Evolutionary conservation across 208 protist species (phyloP).

Genomic region (Wallacemonas sp.): DNA sequence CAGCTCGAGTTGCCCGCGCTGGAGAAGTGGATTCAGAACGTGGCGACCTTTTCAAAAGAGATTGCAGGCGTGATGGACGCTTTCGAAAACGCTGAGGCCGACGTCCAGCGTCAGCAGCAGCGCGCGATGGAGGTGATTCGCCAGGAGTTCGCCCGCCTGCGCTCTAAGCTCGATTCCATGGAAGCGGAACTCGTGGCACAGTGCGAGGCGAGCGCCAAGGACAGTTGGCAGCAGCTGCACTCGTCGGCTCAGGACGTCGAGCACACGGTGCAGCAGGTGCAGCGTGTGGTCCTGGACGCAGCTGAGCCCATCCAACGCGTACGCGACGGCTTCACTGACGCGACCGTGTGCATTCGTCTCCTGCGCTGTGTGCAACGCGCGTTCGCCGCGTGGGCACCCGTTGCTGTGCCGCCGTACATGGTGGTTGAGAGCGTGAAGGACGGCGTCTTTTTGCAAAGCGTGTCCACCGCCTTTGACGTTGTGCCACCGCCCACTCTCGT

Average conservation of each 20-base stretch:
- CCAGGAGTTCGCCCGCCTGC: constrained; percentile 40
- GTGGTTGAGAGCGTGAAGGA: constrained; percentile 22
- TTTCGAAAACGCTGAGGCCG: constrained; percentile 47
- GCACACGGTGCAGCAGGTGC: constrained; percentile 42
- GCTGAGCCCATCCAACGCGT: constrained; percentile 39
- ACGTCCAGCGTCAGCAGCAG: constrained; percentile 35
- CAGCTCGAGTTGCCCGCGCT: constrained; percentile 41
- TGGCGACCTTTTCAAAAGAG: constrained; percentile 57
- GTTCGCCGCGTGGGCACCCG: constrained; percentile 49
- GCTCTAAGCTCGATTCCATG: constrained; percentile 34
- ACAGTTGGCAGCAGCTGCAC: constrained; percentile 26
- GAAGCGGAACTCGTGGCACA: constrained; percentile 44
- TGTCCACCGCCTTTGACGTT: constrained; percentile 30
- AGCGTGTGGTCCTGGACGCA: constrained; percentile 30
- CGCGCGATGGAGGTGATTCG: constrained; percentile 28
- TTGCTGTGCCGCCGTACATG: constrained; percentile 51
- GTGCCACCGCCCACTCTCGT: constrained; percentile 12
- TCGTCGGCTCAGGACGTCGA: constrained; percentile 31
- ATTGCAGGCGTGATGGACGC: constrained; percentile 50
- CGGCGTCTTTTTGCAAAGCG: constrained; percentile 29
- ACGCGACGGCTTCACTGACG: constrained; percentile 30
- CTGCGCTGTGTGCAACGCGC: constrained; percentile 47
- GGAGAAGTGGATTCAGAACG: constrained; percentile 62
- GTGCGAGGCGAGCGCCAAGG: constrained; percentile 20
- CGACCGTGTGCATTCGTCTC: constrained; percentile 27